Base-by-base conservation (phyloP, 768 basidiomycete species). In the Collybia sordida region DNA sequence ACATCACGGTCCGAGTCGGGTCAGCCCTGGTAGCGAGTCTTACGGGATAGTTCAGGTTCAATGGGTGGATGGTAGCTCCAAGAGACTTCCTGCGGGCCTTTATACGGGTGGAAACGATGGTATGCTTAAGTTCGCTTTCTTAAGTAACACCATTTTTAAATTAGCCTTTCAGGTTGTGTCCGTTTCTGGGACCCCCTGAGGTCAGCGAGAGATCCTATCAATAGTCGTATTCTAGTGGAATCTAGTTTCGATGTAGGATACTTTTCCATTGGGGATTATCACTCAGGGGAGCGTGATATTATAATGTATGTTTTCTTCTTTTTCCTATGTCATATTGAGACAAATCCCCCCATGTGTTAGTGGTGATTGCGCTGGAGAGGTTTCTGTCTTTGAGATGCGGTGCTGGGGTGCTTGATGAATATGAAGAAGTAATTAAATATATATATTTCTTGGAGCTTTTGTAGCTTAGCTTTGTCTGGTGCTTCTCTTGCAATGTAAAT, bases 21-120 rank as follows among this genome's bases (percentile, higher is more conserved):
- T 64, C 3, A 63, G 66, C 43, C 67, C 66, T 5, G 51, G 59
- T 21, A 45, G 53, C 4, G 61, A 61, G 15, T 64, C 70, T 4
- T 85, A 68, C 60, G 86, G 85, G 0, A 64, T 85, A 22, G 71
- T 78, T 2, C 71, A 77, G 31, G 70, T 72, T 18, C 64, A 77
- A 40, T 88, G 85, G 86, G 64, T 81, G 12, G 68, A 79, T 44
- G 69, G 65, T 6, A 64, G 67, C 40, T 49, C 58, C 9, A 63
- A 65, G 6, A 64, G 73, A 36, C 52, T 60, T 9, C 57, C 57
- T 12, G 54, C 72, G n/a, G 78, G 81, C 3, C 70, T 88, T 17
- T 61, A 83, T 17, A 85, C 79, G 7, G 85, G 81, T 3, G 85
- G 86, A 0, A 70, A 77, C 28, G 86, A 89, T 59, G 86, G 86